Base-by-base conservation (phyloP, 1,284 basidiomycete species). In the Cystobasidium slooffiae region DNA sequence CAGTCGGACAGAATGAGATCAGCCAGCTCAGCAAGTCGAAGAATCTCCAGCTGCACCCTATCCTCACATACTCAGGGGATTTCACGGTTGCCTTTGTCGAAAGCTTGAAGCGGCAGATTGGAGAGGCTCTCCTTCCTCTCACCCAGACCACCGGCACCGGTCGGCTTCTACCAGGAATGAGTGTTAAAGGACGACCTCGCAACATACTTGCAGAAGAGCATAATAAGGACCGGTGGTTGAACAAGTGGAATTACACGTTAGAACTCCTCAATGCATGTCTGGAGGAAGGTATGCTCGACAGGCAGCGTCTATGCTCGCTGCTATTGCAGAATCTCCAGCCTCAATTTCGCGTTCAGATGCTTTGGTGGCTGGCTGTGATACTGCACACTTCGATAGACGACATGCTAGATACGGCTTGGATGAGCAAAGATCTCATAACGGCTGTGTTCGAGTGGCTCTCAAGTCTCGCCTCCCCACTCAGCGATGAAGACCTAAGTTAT, bases 1-100 rank as follows among this genome's bases (percentile, higher is more conserved):
- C 95, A 0, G 88, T 96, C 68, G 97, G 96, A n/a, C 92, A 91
- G 0, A 94, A 94, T 79, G 96, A 99, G 82, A 94, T 94, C 52
- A 79, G 81, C 24, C 74, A 78, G 73, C 55, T 76, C 9, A 79
- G 78, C 0, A 78, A 80, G 16, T 79, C 80, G 79, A 77, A 24
- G 80, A 66, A 51, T 68, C 44, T 78, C 90, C 89, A 80, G 88
- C 89, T 10, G 83, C 85, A 18, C 93, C 89, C 82, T 89, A 89
- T 80, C 90, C 89, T 47, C 90, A 87, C 78, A 89, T 96, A 97
- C 81, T 93, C 93, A 58, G 84, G 90, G 37, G 94, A 98, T 76
- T 97, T 94, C 89, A 92, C 96, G 0, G 89, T 88, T 77, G 87
- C 91, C 18, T 88, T 97, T 49, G 92, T 91, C 0, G 87, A 89